Base-by-base conservation (phyloP, 2,329 filamentous ascomycete genomes). In the Alternaria brassicicola region DNA sequence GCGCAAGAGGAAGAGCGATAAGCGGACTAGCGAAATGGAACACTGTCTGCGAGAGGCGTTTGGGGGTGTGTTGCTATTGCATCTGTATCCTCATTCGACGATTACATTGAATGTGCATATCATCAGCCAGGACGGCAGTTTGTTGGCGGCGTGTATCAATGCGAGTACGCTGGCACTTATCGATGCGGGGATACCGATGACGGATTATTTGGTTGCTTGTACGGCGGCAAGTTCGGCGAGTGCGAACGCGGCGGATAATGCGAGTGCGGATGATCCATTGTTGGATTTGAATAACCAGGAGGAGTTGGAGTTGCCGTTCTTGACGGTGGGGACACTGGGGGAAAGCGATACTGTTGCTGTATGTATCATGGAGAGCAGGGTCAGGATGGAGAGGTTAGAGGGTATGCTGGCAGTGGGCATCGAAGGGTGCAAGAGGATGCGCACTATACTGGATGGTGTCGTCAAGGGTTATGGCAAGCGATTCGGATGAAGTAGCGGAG, bases 101-200 rank as follows among this genome's bases (percentile, higher is more conserved):
- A 96, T 99, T 74, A 85, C 85, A 38, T 85, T 99, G 55, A 89
- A 89, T 23, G 84, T 99, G 2, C 92, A 97, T 76, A 88, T 99
- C 33, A 87, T 99, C 42, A 91, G 89, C 0, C 89, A 96, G 67
- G 95, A 99, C 76, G 95, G 95, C 26, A 93, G 91, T 0, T 84
- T 98, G 3, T 88, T 99, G 19, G 93, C 94, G 0, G 90, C 93
- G 0, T 92, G 94, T 43, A 83, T 98, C 67, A 99, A 99, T 72
- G 95, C 95, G 4, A 87, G 91, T 0, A 97, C 94, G 0, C 86
- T 99, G 12, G 95, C 95, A 0, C 86, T 98, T 21, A 89, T 98
- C 62, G 95, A 99, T 75, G 95, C 95, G 0, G 95, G 95, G 51
- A 89, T 99, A 19, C 95, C 95, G 23, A 97, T 98, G 93, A 88